Evolutionary conservation across 768 basidiomycete genomes (phyloP).

Genomic region (Hortiboletus flavorubellus): DNA sequence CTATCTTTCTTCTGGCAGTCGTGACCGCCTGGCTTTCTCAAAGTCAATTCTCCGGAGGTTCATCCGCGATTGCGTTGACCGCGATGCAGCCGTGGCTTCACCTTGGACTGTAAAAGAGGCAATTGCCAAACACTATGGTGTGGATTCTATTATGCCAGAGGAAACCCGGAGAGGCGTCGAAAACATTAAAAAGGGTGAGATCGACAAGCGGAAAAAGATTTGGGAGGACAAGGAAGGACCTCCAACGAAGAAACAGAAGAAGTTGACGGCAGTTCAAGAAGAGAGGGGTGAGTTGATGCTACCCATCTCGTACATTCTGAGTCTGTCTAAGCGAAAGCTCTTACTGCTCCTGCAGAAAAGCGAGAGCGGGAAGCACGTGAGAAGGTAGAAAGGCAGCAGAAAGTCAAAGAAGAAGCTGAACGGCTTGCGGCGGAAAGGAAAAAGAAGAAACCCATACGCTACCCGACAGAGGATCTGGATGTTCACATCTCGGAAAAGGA

Average conservation of each 20-base stretch:
- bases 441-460: constrained; percentile 87
- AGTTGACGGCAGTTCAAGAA: constrained; percentile 67
- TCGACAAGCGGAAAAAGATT: constrained; percentile 88
- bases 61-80: constrained; percentile 92
- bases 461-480: constrained; percentile 91
- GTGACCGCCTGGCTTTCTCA: constrained; percentile 93
- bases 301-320: constrained; percentile 7
- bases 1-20: constrained; percentile 44
- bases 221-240: constrained; percentile 88
- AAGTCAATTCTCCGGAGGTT: constrained; percentile 96
- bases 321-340: constrained; percentile 24
- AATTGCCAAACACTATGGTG: constrained; percentile 82
- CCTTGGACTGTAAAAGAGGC: constrained; percentile 93
- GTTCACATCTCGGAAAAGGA: constrained; percentile 78
- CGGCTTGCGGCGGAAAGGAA: constrained; percentile 73
- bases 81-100: constrained; percentile 87
- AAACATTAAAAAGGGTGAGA: constrained; percentile 79
- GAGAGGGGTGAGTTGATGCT: constrained; percentile 54
- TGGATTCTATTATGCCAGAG: constrained; percentile 83
- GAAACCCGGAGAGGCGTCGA: constrained; percentile 77
- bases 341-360: constrained; percentile 49
- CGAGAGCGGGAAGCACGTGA: constrained; percentile 68
- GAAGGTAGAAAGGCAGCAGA: constrained; percentile 61
- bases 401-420: constrained; percentile 69
- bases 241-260: constrained; percentile 79